Base-by-base conservation (phyloP, 306 rosid species). In the Inga oerstediana region DNA sequence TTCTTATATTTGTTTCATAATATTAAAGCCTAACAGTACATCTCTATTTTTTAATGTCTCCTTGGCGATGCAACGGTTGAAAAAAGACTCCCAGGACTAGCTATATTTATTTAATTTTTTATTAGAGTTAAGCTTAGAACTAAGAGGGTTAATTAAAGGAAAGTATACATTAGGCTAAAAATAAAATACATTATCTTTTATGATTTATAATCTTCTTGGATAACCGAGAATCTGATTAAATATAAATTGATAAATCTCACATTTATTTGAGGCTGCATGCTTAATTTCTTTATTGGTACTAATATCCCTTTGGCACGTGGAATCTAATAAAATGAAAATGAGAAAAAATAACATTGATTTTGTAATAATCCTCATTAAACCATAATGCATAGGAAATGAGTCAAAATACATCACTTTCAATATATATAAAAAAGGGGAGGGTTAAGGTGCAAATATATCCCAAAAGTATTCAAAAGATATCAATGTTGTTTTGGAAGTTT, bases 361-460 rank as follows among this genome's bases (percentile, higher is more conserved):
- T 16, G 22, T 52, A 52, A 16, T 17, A 52, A 15, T 16, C n/a
- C 20, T 52, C 59, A 6, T 52, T 5, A 16, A 51, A 51, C 58
- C 20, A 16, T 52, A 52, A 52, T 15, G 56, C n/a, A 19, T 17
- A 54, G 19, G 61, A 54, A 19, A 19, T 54, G 22, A 54, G 10
- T 54, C 24, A 19, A 54, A 54, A 54, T 22, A 5, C 61, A 19
- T 15, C 9, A 5, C 2, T 54, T 54, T 54, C 10, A 19, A 54
- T 12, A 12, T 27, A 27, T 27, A 27, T 27, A 49, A 49, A 49
- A 46, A 35, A 0, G 4, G 39, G 39, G 4, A 37, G 41, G 1
- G 1, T 5, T 37, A 37, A 37, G 1, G 0, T 0, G 7, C 0
- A 37, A 37, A 37, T 37, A 0, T 7, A 5, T 27, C 7, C 1